Evolutionary conservation across 495 filamentous ascomycete genomes (phyloP).

Genomic region (Annulohypoxylon bovei): DNA sequence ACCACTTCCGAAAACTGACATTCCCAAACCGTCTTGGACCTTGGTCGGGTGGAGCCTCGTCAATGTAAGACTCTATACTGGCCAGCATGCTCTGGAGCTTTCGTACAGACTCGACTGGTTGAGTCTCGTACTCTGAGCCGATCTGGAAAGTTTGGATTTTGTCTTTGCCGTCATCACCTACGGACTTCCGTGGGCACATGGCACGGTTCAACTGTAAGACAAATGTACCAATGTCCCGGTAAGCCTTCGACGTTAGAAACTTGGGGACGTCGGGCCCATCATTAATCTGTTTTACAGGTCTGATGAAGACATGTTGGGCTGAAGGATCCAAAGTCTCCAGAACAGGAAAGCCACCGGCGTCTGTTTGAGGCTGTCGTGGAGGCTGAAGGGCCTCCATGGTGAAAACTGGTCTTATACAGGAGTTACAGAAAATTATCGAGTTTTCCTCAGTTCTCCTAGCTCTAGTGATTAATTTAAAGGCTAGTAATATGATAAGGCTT

Average conservation of each 20-base stretch:
- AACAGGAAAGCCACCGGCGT: slow-evolving; percentile 33
- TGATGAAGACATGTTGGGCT: slow-evolving; percentile 56
- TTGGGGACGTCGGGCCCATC: slow-evolving; percentile 77
- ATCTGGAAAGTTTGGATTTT: slow-evolving; percentile 62
- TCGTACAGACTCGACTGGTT: slow-evolving; percentile 62
- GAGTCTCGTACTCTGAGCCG: slow-evolving; percentile 51
- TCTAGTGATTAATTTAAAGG: background rate
- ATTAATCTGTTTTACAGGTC: slow-evolving; percentile 81
- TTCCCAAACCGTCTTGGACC: slow-evolving; percentile 94
- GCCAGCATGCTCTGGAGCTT: slow-evolving; percentile 70
- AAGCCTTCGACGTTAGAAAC: slow-evolving; percentile 82
- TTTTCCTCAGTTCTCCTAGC: background rate
- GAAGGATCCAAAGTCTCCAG: slow-evolving; percentile 49
- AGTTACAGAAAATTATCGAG: background rate
- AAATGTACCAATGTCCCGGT: slow-evolving; percentile 86
- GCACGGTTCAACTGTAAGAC: slow-evolving; percentile 88
- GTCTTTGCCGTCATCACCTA: slow-evolving; percentile 41
- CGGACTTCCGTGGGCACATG: slow-evolving; percentile 74
- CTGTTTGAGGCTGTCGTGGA: slow-evolving; percentile 18
- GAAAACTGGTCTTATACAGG: background rate
- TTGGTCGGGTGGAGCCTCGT: slow-evolving; percentile 81
- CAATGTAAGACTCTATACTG: slow-evolving; percentile 71
- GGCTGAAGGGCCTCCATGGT: slow-evolving; percentile 35
- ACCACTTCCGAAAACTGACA: slow-evolving; percentile 85
- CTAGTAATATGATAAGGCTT: background rate